Evolutionary conservation across 345 rosid species (phyloP), one percentile per base, ranked within the genome.

Genomic region (Camelina laxa): DNA sequence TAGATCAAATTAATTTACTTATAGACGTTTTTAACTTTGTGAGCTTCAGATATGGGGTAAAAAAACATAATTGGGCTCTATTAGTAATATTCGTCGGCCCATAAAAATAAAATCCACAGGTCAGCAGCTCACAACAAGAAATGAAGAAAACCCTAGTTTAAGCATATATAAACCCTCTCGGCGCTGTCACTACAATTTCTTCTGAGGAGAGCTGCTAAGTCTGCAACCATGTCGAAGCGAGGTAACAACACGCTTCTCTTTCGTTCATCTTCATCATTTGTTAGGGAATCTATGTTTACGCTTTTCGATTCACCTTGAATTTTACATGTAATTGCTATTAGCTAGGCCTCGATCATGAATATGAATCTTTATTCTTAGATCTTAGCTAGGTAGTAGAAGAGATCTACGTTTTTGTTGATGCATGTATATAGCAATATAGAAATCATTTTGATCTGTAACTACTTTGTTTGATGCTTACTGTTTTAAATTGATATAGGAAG

Each of bases 171-270:
- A 57, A 70, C 20, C 12, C 60, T 39, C 61, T 48, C 70, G 50
- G 71, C 75, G 49, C 75, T 11, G 9, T 16, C 60, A 15, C 14
- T 51, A 24, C 57, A 60, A 35, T 22, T 27, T 44, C 31, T 63
- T 41, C 27, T 1, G 14, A 66, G 67, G 39, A 76, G 80, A 76
- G 80, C 80, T 70, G 70, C 70, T 44, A 75, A 27, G 22, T 33
- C 57, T 49, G 73, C 74, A 65, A 66, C 80, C 64, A 80, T 80
- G 82, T 80, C 82, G 82, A 80, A 80, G 82, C 80, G 82, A 80
- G 82, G 82, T 80, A 65, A 41, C 4, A 4, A 27, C 11, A 20
- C 45, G 55, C 21, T 49, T 47, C 47, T 54, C 65, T 39, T 35
- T 2, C 6, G 41, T 21, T 41, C 27, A 6, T 41, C 41, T 8